Evolutionary conservation across 352 stramenopile genomes (phyloP).

Genomic region (Thraustochytrium sp.): DNA sequence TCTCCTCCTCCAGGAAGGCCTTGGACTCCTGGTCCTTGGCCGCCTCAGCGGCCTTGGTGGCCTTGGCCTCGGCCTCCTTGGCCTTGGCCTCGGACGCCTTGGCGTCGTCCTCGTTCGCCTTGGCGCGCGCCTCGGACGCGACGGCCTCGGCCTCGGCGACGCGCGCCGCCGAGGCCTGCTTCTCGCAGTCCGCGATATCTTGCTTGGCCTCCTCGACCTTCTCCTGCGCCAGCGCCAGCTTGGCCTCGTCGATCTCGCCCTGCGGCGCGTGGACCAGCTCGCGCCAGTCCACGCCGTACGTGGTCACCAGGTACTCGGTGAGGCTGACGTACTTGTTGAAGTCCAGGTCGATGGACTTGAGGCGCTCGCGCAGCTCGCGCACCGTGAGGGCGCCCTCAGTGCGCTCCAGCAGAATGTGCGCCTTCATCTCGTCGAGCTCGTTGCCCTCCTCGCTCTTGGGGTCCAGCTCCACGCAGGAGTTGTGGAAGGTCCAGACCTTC

Average conservation of each 20-base stretch:
- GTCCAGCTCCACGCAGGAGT: conserved; percentile 47
- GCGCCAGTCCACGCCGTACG: conserved; percentile 50
- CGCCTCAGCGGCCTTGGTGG: background rate
- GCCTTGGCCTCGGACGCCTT: background rate
- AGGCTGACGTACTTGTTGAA: conserved; percentile 53
- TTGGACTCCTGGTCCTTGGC: conserved; percentile 35
- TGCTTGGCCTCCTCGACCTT: conserved; percentile 48
- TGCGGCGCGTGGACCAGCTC: conserved; percentile 47
- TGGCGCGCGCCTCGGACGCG: background rate
- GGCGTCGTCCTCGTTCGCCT: background rate
- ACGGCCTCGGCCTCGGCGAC: background rate
- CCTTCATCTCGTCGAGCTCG: conserved; percentile 47
- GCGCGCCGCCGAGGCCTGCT: no score
- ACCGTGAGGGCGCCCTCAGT: conserved; percentile 47
- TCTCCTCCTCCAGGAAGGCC: conserved; percentile 21
- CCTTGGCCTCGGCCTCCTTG: conserved; percentile 3
- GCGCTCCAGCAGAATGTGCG: conserved; percentile 45
- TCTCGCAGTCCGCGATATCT: conserved; percentile 1
- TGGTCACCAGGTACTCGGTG: conserved; percentile 52
- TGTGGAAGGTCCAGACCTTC: conserved; percentile 44
- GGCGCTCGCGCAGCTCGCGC: conserved; percentile 44
- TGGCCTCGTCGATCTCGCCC: conserved; percentile 14
- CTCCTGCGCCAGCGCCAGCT: background rate
- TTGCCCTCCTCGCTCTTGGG: conserved; percentile 41
- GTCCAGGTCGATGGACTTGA: conserved; percentile 49